These are phyloP conservation scores for Kalmusia sp. DNA, from an alignment of 2,329 filamentous ascomycete species.

Conservation along the genomic window DNA sequence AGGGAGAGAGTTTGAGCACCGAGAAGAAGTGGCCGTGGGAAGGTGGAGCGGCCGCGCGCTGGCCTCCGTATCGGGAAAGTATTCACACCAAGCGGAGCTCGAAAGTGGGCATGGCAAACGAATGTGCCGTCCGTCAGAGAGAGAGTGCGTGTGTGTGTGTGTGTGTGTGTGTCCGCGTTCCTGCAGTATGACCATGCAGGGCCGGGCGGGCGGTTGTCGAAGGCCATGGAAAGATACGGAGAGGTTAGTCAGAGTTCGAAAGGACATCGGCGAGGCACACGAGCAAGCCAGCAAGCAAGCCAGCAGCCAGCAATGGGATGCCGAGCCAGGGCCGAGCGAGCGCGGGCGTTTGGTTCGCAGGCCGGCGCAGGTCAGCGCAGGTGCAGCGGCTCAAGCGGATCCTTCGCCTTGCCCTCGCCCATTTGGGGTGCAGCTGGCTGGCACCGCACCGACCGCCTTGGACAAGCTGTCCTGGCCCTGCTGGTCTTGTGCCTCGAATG, in stretches of 20 bases:
- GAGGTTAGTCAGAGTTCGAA: neutral
- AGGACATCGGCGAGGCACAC: neutral
- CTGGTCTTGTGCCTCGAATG: neutral
- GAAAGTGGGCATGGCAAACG: neutral
- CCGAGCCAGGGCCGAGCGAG: neutral
- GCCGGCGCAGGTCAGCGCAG: neutral
- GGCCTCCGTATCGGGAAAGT: neutral
- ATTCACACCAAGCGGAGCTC: too few species aligned
- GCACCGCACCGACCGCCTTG: too few species aligned
- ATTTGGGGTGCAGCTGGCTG: too few species aligned
- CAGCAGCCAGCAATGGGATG: too few species aligned
- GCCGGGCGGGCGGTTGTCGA: too few species aligned
- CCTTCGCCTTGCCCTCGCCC: neutral
- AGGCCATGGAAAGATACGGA: neutral
- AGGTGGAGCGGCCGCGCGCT: neutral
- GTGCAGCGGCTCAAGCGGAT: constrained; percentile 2
- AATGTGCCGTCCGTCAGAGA: neutral
- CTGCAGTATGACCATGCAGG: constrained; percentile 9
- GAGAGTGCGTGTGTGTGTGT: too few species aligned
- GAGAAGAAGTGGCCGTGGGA: neutral
- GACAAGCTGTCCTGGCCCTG: neutral
- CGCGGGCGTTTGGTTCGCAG: neutral
- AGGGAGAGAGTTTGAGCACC: too few species aligned
- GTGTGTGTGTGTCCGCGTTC: too few species aligned
- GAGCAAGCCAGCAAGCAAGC: too few species aligned